Evolutionary conservation across 495 filamentous ascomycete species (phyloP), one percentile per base, ranked within the genome.

Genomic region (Hyaloscypha variabilis): DNA sequence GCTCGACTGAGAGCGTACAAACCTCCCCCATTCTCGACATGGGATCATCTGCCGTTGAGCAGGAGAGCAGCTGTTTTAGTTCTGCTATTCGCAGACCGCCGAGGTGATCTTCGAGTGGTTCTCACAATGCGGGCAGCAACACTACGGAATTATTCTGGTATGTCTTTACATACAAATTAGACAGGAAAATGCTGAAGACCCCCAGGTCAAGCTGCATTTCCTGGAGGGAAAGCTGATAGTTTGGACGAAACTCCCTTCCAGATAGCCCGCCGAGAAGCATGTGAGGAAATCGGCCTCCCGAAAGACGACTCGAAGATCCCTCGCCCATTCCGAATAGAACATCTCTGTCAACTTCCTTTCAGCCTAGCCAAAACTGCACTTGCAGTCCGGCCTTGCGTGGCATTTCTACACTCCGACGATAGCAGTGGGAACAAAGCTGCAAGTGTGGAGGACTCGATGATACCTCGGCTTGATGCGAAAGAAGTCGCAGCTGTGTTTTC

Each of bases 401-500:
- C 93, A 24, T 87, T 93, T 50, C 78, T 97, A 26, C 89, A 91
- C 69, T 81, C 88, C 4, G 83, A 81, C 60, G 67, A 67, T 24
- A 26, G 30, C 51, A 70, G 58, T 21, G 59, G 63, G 5, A 53
- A 46, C 49, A 42, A 26, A 26, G 53, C 62, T 26, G 31, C 63
- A 1, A 64, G 50, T 39, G 71, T 66, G 8, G 91, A 94, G 68
- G 85, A 88, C 23, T 82, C 78, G 55, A 82, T 96, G 72, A 90
- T 96, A 51, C 92, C 92, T 0, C 81, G 83, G 28, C 80, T 97
- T 6, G 90, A 97, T 76, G 87, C 92, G 8, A 87, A 88, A 60
- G 93, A 97, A 77, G 93, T 97, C 1, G 92, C 91, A 3, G 91
- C 90, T n/a, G 92, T 96, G 25, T 97, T 97, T 75, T 90, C 91